Evolutionary conservation across 2,329 filamentous ascomycete genomes (phyloP).

Genomic region (Orbilia javanica): DNA sequence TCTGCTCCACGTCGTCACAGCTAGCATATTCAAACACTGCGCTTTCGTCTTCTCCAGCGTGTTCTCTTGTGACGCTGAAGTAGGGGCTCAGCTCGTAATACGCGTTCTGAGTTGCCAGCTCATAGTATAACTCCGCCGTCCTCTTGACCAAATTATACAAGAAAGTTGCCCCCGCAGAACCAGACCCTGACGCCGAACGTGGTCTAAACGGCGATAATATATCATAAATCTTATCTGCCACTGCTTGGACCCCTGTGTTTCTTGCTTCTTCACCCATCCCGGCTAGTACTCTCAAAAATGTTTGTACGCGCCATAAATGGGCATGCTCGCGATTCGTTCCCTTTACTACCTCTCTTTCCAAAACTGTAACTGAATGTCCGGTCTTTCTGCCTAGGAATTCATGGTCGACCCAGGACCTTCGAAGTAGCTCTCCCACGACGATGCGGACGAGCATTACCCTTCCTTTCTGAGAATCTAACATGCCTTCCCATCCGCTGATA

Average conservation of each 20-base stretch:
- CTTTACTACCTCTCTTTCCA: constrained; percentile 24
- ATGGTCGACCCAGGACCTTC: constrained; percentile 15
- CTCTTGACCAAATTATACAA: constrained; percentile 13
- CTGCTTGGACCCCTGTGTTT: neutral
- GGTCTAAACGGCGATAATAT: neutral
- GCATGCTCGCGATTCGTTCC: constrained; percentile 12
- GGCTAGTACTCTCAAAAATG: constrained; percentile 7
- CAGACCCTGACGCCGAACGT: neutral
- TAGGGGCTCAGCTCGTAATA: constrained; percentile 33
- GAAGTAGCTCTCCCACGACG: constrained; percentile 8
- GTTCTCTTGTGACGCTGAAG: neutral
- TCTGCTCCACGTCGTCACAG: constrained; percentile 46
- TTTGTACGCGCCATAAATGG: constrained; percentile 46
- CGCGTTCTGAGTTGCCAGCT: constrained; percentile 36
- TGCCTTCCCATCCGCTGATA: constrained; percentile 16
- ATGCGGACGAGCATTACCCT: constrained; percentile 26
- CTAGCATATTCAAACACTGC: constrained; percentile 32
- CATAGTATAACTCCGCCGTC: constrained; percentile 24
- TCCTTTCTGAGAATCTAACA: constrained; percentile 29
- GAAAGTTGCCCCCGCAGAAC: constrained; percentile 2
- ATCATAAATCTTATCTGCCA: neutral
- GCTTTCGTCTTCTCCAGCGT: neutral
- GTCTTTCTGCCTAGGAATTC: constrained; percentile 33
- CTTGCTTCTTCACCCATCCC: constrained; percentile 5
- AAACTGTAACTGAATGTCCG: constrained; percentile 6